Evolutionary conservation across 345 rosid genomes (phyloP), one percentile per base, ranked within the genome.

Genomic region (Arabis alpina): DNA sequence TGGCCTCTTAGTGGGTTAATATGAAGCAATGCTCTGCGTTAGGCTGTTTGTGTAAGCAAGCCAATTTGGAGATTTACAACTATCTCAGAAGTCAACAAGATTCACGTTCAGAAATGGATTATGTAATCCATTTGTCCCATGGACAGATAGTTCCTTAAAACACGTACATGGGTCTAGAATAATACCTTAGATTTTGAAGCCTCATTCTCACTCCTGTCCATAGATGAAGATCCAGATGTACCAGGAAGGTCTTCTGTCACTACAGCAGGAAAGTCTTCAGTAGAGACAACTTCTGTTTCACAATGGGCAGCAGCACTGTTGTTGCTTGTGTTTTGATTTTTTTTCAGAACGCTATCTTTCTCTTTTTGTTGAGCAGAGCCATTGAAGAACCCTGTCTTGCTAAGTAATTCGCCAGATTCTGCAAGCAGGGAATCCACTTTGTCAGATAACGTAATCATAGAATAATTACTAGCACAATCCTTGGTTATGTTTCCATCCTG

Each of bases 101-200:
- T 64, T 45, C 70, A 71, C 45, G 25, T 53, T 71, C 57, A 56
- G 49, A 44, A 63, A 32, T 6, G 44, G 55, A 57, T 48, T 19
- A 54, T 40, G 34, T 13, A 60, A 54, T 76, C 27, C 24, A 59
- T 43, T 56, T 45, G 1, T n/a, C 49, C 68, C 23, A 6, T 68
- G 44, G 53, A 65, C 7, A 45, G 68, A 57, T 8, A 62, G 40
- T 24, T 57, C 23, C 45, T 50, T 51, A 56, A 50, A 47, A 68
- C 23, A 54, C 39, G 66, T 64, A 42, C 54, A 60, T 28, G 72
- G 52, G 61, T 32, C 52, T 40, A 67, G 54, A 52, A 15, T 19
- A 37, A 63, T 74, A 89, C 92, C 92, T 82, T 79, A 37, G 45
- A 36, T 61, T 60, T 65, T 19, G 81, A 75, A 25, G 54, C 39